Evolutionary conservation across 768 basidiomycete genomes (phyloP).

Genomic region (Naganishia antarctica): DNA sequence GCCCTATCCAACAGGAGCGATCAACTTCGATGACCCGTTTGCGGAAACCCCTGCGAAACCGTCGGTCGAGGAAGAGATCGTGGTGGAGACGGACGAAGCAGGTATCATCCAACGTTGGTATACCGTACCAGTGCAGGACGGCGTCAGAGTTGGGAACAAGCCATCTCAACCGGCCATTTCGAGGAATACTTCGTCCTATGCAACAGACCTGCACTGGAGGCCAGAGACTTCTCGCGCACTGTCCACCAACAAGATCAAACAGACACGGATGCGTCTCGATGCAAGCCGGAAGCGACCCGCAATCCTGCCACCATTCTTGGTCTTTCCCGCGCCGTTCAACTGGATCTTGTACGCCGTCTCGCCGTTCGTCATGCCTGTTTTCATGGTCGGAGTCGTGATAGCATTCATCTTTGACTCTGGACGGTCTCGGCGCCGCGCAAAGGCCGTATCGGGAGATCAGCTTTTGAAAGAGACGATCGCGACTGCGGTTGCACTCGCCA

Average conservation of each 20-base stretch:
- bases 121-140: constrained; percentile 13
- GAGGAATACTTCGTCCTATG: background rate
- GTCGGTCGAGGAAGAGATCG: constrained; percentile 7
- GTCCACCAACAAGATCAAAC: background rate
- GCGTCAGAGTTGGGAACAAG: background rate
- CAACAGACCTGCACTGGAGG: background rate
- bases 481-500: background rate
- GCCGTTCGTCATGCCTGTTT: constrained; percentile 22
- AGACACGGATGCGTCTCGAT: constrained; percentile 5
- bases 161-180: background rate
- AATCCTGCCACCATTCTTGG: constrained; percentile 21
- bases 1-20: constrained; percentile 25
- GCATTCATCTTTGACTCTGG: constrained; percentile 8
- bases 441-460: background rate
- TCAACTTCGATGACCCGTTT: constrained; percentile 23
- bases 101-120: constrained; percentile 22
- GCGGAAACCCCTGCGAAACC: constrained; percentile 13
- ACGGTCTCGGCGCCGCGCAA: constrained; percentile 1
- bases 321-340: constrained; percentile 22
- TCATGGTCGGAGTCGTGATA: constrained; percentile 21
- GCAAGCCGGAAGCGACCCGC: constrained; percentile 10
- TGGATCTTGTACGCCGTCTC: constrained; percentile 21
- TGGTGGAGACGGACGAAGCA: constrained; percentile 22
- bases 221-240: background rate
- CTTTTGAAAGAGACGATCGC: constrained; percentile 13